A percentile compares a stretch with the other conserved stretches of the same genome.
Evolutionary conservation across 192 early-diverging fungal genomes (phyloP).

Genomic region (Funneliformis geosporum): DNA sequence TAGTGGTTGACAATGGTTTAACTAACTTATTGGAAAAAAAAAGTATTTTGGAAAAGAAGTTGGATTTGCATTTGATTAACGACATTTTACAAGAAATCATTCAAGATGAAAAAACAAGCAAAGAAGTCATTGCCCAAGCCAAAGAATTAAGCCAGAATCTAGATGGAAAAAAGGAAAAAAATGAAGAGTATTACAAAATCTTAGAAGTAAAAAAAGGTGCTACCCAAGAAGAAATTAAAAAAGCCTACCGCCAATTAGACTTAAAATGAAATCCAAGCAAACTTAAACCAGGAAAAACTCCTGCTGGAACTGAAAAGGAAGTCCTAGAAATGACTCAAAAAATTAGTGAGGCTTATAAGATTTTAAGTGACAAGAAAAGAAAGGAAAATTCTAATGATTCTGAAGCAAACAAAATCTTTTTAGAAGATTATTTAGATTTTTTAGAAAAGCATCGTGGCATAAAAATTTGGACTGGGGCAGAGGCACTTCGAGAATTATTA

Average conservation of each 20-base stretch:
- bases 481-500: slow-evolving; percentile 16
- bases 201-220: no score
- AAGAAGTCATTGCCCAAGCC: neutral
- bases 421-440: slow-evolving; percentile 17
- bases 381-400: neutral
- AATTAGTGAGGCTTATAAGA: no score
- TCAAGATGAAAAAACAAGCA: neutral
- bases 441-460: neutral
- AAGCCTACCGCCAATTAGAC: no score
- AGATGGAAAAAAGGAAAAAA: no score
- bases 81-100: slow-evolving; percentile 25
- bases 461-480: slow-evolving; percentile 16
- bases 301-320: no score
- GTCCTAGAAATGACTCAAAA: no score
- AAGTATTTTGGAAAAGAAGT: slow-evolving; percentile 10
- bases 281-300: no score
- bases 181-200: no score
- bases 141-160: slow-evolving; percentile 18
- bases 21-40: slow-evolving; percentile 16
- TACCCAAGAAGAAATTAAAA: no score
- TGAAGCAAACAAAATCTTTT: neutral
- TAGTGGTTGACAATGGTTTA: slow-evolving; percentile 22
- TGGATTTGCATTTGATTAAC: neutral
- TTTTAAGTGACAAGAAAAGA: no score
- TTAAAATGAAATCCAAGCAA: no score